Evolutionary conservation across 2,329 filamentous ascomycete species (phyloP).

Genomic region (Phialophora tarda): DNA sequence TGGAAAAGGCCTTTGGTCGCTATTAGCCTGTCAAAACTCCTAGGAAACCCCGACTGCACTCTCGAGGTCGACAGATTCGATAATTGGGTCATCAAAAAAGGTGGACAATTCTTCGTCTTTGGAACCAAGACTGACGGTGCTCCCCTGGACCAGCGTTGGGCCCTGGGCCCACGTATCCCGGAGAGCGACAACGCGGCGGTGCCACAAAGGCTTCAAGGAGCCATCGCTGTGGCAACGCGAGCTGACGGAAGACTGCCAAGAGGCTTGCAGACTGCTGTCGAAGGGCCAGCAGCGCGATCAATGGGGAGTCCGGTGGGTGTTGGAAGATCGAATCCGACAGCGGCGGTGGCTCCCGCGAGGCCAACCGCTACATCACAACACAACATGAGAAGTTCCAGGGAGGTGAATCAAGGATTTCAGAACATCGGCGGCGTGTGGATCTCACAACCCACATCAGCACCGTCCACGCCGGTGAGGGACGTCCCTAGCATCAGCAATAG

Average conservation of each 20-base stretch:
- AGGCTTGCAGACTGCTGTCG: background rate
- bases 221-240: background rate
- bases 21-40: slow-evolving; percentile 1
- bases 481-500: background rate
- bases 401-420: background rate
- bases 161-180: background rate
- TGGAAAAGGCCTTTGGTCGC: background rate
- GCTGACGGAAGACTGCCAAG: background rate
- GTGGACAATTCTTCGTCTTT: background rate
- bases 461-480: background rate
- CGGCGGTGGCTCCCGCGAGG: background rate
- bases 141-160: background rate
- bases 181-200: background rate
- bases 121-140: background rate
- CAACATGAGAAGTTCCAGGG: background rate
- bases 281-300: background rate
- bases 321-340: background rate
- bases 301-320: background rate
- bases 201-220: background rate
- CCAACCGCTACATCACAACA: background rate
- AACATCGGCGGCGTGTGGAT: background rate
- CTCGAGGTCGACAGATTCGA: background rate
- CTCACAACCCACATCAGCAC: background rate
- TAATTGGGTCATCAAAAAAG: background rate
- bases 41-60: background rate